Base-by-base conservation (phyloP, 371 early-diverging fungal genomes). In the Apophysomyces trapeziformis region DNA sequence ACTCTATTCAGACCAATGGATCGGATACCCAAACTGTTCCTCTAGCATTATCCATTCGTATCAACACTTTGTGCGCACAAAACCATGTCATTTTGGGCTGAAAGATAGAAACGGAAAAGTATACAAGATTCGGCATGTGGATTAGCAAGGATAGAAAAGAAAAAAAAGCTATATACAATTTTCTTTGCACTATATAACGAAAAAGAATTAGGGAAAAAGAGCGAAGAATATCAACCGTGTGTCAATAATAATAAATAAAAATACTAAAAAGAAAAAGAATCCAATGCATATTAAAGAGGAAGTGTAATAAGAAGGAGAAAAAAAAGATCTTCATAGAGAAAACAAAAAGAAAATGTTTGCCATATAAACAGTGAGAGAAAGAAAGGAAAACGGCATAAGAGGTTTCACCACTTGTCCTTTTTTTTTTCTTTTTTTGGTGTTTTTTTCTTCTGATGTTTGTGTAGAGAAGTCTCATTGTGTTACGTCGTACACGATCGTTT, bases 401-500 rank as follows among this genome's bases (percentile, higher is more conserved):
- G 21, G 35, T 4, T 9, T 9, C 21, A 50, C 21, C 54, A 50
- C 37, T 43, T 43, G 6, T 44, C 14, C 26, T n/a, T 61, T 46
- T 21, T 46, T 21, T 18, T 43, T 61, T 54, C 41, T 38, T 39
- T 63, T 56, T 43, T 13, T 47, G 47, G 44, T 26, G 16, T 13
- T 57, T 43, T 43, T 57, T 43, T 57, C 26, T 62, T 62, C 62
- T 41, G 58, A 61, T 58, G 44, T 37, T 38, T 67, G 43, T 67
- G 62, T 60, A 67, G 57, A 67, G 36, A 26, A 18, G 21, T 2
- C 21, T 7, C 38, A 44, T 18, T 50, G 46, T 63, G 39, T 65
- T 50, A 69, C n/a, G 38, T 57, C 11, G 70, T 70, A 44, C 63
- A 63, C n/a, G 78, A 69, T 70, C 78, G 70, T 70, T 80, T 80